phyloP scores from a whole-genome alignment of 139 green algal genomes.

The Coccomyxa sp. region DNA sequence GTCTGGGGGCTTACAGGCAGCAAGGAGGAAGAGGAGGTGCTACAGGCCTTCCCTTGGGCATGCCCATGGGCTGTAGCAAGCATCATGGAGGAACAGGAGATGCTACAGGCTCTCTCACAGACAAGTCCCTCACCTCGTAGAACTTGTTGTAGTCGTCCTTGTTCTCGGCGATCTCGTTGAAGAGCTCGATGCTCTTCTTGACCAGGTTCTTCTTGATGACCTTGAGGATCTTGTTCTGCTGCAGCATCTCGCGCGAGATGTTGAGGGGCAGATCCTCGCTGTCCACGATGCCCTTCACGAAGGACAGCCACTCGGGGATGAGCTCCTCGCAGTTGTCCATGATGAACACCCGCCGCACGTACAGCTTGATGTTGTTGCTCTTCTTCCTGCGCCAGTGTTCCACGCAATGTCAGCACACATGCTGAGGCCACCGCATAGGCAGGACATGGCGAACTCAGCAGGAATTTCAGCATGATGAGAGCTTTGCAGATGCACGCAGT shows the following conservation, averaged over 20 bases:
- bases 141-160: slow-evolving; percentile 99
- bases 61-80: no score
- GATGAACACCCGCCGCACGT: slow-evolving; percentile 99
- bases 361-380: slow-evolving; percentile 99
- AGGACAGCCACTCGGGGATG: slow-evolving; percentile 94
- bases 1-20: no score
- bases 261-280: slow-evolving; percentile 98
- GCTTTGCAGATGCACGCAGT: no score
- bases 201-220: slow-evolving; percentile 99
- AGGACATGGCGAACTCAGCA: no score
- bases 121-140: slow-evolving; percentile 84
- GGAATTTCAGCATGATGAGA: no score
- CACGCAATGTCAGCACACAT: no score
- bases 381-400: slow-evolving; percentile 48
- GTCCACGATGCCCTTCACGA: slow-evolving; percentile 99
- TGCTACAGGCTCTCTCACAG: no score
- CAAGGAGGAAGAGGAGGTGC: no score
- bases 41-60: no score
- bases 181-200: slow-evolving; percentile 99
- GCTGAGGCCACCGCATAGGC: no score
- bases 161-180: slow-evolving; percentile 95
- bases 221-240: slow-evolving; percentile 99
- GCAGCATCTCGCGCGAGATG: slow-evolving; percentile 99
- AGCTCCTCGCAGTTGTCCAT: slow-evolving; percentile 99
- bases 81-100: no score